Evolutionary conservation across 2,329 filamentous ascomycete genomes (phyloP), one percentile per base, ranked within the genome.

Genomic region (Aspergillus sp.): DNA sequence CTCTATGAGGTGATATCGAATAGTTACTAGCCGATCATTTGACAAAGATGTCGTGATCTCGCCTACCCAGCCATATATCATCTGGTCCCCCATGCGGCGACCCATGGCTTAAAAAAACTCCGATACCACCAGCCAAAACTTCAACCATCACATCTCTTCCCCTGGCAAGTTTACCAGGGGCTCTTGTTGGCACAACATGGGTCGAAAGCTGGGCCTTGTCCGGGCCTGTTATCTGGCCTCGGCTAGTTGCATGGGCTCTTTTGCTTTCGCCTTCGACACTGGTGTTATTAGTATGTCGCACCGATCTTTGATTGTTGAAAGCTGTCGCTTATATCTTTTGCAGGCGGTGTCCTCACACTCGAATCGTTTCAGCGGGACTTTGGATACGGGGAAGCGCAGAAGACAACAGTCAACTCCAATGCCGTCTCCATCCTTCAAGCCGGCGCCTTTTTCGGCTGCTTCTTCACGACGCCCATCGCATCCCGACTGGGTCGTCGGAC

Each of bases 361-460:
- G 55, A 66, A 27, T 76, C 76, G 4, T 81, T 79, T 62, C 65
- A 77, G 43, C 61, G 68, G 33, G 76, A 79, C 59, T 79, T 77
- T 59, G 33, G 63, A 40, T 69, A 68, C 41, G 69, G 68, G 19
- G 69, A 69, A n/a, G 65, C 68, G 7, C 67, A 77, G 51, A 70
- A 73, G 52, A 79, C 77, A 1, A 71, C 69, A 3, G 69, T 77
- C 60, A 79, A 77, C 57, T 79, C 79, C 4, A 78, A 82, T 49
- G 76, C 78, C 37, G 78, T 82, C 19, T 76, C 76, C 0, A 75
- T 82, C 4, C 77, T 82, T 7, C 79, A 82, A 53, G 77, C 78
- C 2, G 80, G 80, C 21, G 79, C 79, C 39, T 84, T 83, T 63
- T 78, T 81, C 55, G 79, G 79, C 45, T 81, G 79, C 57, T 78